Percentiles rank a stretch among this genome's conserved stretches.
These are phyloP conservation scores for Eruca vesicaria DNA, from an alignment of 441 rosid genomes.

Conservation along the genomic window DNA sequence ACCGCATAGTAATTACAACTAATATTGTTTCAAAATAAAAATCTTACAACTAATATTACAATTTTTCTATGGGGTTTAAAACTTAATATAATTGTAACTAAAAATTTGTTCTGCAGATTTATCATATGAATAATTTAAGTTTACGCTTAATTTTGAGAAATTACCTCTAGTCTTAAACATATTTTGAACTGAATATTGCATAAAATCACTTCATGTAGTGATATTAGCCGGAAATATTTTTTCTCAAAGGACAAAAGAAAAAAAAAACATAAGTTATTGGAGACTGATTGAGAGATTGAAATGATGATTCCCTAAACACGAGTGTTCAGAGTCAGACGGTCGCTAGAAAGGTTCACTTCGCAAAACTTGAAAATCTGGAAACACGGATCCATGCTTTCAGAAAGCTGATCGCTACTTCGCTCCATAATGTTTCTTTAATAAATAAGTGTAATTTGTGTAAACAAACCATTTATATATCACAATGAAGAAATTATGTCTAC, in stretches of 20 bases:
- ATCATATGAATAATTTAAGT: not conserved
- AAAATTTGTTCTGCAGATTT: not conserved
- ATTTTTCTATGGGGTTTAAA: too few relatives aligned
- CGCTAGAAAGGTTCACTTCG: constrained; percentile 25
- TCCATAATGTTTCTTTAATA: not conserved
- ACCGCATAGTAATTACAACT: not conserved
- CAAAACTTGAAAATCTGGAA: constrained; percentile 33
- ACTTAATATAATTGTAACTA: not conserved
- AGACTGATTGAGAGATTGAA: constrained; percentile 13
- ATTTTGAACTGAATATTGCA: not conserved
- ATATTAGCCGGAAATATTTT: not conserved
- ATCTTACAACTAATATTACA: too few relatives aligned
- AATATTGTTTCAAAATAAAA: too few relatives aligned
- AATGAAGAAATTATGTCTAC: not conserved
- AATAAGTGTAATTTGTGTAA: not conserved
- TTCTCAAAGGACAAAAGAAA: not conserved
- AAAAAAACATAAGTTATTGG: not conserved
- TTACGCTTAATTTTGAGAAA: not conserved
- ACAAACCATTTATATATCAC: not conserved
- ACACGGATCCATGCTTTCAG: constrained; percentile 40
- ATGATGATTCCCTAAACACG: constrained; percentile 28
- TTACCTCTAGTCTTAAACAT: not conserved
- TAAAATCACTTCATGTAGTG: not conserved
- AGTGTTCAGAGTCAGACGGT: constrained; percentile 17
- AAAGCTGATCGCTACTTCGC: constrained; percentile 28